These are phyloP conservation scores for Myochromella boudieri DNA, from an alignment of 768 basidiomycete genomes.

Conservation along the genomic window DNA sequence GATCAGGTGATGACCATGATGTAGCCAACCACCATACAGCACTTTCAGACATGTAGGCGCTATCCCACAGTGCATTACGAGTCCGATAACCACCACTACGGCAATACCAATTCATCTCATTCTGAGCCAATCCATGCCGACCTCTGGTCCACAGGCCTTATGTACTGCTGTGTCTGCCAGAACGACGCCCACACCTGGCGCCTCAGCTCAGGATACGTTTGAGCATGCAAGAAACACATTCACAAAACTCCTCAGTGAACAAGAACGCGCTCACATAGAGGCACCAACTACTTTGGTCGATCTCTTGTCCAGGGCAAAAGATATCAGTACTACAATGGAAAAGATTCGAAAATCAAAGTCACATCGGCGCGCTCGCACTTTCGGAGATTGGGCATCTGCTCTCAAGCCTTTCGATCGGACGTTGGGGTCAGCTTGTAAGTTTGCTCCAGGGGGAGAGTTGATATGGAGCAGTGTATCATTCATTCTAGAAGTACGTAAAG, in stretches of 20 bases:
- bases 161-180: too few species aligned
- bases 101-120: too few species aligned
- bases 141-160: too few species aligned
- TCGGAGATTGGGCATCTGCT: neutral
- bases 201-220: conserved; percentile 1
- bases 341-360: neutral
- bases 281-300: conserved; percentile 1
- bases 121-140: too few species aligned
- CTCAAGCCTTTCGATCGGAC: conserved; percentile 6
- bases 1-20: too few species aligned
- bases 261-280: conserved; percentile 2
- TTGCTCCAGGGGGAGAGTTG: conserved; percentile 2
- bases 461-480: conserved; percentile 8
- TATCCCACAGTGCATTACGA: too few species aligned
- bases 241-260: conserved; percentile 3
- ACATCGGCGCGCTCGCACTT: neutral
- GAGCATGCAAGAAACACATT: conserved; percentile 4
- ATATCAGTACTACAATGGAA: neutral
- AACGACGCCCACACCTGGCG: too few species aligned
- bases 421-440: neutral
- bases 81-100: too few species aligned
- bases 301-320: neutral
- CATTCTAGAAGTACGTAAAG: conserved; percentile 1
- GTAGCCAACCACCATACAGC: too few species aligned
- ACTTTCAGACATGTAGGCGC: too few species aligned